phyloP scores from a whole-genome alignment of 2,329 filamentous ascomycete species.

The Pseudogymnoascus destructans region DNA sequence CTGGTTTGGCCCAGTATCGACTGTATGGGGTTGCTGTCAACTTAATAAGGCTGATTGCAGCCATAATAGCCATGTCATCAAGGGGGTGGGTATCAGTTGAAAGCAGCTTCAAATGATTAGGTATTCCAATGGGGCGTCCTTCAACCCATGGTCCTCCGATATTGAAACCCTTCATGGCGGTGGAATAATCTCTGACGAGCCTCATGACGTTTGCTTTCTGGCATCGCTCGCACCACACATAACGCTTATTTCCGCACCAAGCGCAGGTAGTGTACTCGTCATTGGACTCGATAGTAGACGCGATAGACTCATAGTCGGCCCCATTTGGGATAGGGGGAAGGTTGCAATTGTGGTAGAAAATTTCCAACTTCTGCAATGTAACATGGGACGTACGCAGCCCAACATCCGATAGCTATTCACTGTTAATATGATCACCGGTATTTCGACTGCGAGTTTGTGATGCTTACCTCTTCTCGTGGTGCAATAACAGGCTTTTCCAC shows the following conservation, averaged over 20 bases:
- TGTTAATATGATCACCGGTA: background rate
- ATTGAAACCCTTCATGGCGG: constrained; percentile 7
- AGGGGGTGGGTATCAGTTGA: constrained; percentile 26
- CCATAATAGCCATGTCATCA: constrained; percentile 24
- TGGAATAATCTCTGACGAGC: constrained; percentile 1
- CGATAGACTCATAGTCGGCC: background rate
- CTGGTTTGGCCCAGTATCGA: background rate
- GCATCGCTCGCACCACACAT: constrained; percentile 2
- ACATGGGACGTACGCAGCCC: background rate
- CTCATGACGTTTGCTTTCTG: background rate
- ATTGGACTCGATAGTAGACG: background rate
- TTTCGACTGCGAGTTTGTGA: background rate
- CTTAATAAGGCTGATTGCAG: constrained; percentile 25
- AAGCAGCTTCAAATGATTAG: constrained; percentile 15
- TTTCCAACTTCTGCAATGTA: constrained; percentile 8
- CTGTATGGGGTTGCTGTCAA: constrained; percentile 14
- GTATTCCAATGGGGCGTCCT: background rate
- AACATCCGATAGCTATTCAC: constrained; percentile 1
- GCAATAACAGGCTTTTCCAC: background rate
- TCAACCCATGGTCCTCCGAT: background rate
- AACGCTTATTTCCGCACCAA: background rate
- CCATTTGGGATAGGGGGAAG: background rate
- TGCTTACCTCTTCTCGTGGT: background rate
- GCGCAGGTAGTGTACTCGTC: background rate
- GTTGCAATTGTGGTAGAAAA: constrained; percentile 6